These are phyloP conservation scores for Calocybe indica DNA, from an alignment of 768 basidiomycete species.

Conservation along the genomic window DNA sequence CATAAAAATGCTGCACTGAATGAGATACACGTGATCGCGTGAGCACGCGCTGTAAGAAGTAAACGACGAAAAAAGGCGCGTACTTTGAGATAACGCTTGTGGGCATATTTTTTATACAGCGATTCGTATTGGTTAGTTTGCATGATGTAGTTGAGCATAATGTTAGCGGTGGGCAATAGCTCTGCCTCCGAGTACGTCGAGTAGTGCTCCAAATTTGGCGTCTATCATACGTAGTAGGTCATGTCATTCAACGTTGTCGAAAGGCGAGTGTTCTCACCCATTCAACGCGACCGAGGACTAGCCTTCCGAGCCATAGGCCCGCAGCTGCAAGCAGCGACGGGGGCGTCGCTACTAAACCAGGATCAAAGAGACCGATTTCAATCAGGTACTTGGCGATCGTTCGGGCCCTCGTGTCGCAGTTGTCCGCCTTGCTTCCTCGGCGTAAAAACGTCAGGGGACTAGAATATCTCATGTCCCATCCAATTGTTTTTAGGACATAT, in stretches of 20 bases:
- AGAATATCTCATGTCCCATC: slow-evolving; percentile 83
- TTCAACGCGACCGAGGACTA: slow-evolving; percentile 70
- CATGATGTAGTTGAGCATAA: slow-evolving; percentile 86
- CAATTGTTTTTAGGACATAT: slow-evolving; percentile 80
- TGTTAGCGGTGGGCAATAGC: slow-evolving; percentile 72
- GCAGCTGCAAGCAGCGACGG: slow-evolving; percentile 82
- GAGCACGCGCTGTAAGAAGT: neutral
- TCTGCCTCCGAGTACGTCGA: slow-evolving; percentile 79
- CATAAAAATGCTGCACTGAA: slow-evolving; percentile 70
- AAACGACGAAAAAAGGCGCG: slow-evolving; percentile 8
- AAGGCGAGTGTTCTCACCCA: slow-evolving; percentile 57
- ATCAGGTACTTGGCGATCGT: slow-evolving; percentile 89
- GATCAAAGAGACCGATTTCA: slow-evolving; percentile 81
- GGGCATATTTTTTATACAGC: slow-evolving; percentile 86
- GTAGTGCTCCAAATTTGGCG: slow-evolving; percentile 82
- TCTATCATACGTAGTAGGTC: slow-evolving; percentile 36
- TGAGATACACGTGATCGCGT: neutral
- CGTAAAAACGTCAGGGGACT: slow-evolving; percentile 88
- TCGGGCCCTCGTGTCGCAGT: slow-evolving; percentile 78
- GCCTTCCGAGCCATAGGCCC: slow-evolving; percentile 78
- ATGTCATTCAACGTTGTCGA: neutral
- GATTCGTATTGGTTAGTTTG: slow-evolving; percentile 67
- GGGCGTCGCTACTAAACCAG: slow-evolving; percentile 64
- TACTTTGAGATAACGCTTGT: slow-evolving; percentile 81
- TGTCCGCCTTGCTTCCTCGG: slow-evolving; percentile 89